Base-by-base conservation (phyloP, 768 basidiomycete species). In the Rhodotorula babjevae region DNA sequence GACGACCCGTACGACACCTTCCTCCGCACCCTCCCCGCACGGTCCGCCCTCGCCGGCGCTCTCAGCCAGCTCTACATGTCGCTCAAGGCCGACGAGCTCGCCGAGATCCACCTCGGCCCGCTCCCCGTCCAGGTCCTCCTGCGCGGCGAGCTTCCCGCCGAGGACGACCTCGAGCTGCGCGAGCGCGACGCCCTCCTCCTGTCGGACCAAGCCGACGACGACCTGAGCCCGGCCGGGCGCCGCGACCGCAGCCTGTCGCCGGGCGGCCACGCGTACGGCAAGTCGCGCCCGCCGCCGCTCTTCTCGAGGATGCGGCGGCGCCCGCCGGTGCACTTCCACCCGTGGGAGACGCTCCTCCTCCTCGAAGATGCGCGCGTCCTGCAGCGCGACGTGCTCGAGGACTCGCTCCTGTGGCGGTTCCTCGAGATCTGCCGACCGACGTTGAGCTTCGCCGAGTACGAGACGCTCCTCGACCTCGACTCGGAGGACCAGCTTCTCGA, bases 341-440 rank as follows among this genome's bases (percentile, higher is more conserved):
- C 95, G 11, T 98, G 95, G 95, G 96, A 96, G 79, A 90, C 91
- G 31, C 80, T 98, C 25, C 82, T 98, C 12, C 84, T 93, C 25
- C 79, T 95, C 25, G 89, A 92, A 64, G 82, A 86, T 29, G 72
- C 78, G 40, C 71, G 79, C 1, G 88, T 90, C 77, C 87, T 89
- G 29, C 81, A 93, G 46, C 82, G 90, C 63, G 87, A 86, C 63
- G 77, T 80, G 62, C 75, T 79, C 44, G 80, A 81, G 72, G 74
- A 76, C 8, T 69, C 73, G 66, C 74, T 57, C 42, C 78, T 70
- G 68, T 80, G 57, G 73, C 77, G 74, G 72, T 92, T 93, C 78
- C 81, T 93, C 68, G 89, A 90, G 71, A 86, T 85, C 8, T 88
- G 87, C 4, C 86, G 87, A 7, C 85, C 92, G 8, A 89, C 87